A percentile compares a stretch with the other conserved stretches of the same genome.
Conservation (phyloP, 129 eudicot genomes). For the Flaveria bidentis region DNA sequence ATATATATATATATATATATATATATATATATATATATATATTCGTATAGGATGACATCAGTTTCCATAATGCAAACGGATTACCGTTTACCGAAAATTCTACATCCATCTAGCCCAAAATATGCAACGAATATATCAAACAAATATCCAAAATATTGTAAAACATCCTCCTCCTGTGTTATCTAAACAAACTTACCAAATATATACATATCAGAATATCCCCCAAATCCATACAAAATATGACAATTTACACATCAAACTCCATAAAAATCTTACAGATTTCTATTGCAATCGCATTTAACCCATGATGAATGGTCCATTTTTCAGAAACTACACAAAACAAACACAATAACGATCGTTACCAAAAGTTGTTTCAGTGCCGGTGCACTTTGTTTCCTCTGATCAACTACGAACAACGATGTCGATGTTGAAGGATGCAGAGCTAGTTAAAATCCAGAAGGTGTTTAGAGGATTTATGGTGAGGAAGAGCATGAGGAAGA, state of each 20-base stretch:
- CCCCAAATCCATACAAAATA: neutral
- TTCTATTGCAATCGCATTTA: neutral
- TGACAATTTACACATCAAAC: neutral
- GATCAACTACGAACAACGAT: conserved; percentile 5
- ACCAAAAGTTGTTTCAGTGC: conserved; percentile 42
- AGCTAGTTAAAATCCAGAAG: conserved; percentile 55
- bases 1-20: no score
- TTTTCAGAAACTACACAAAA: neutral
- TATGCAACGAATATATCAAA: neutral
- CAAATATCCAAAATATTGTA: neutral
- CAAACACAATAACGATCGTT: conserved; percentile 15
- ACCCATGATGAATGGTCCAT: conserved; percentile 16
- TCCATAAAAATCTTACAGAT: neutral
- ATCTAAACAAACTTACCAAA: neutral
- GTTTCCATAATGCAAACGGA: neutral
- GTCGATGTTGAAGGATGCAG: conserved; percentile 23
- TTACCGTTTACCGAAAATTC: neutral
- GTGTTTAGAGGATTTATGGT: conserved; percentile 55
- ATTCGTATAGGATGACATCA: no score
- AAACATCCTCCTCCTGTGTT: neutral
- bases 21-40: no score
- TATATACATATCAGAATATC: neutral
- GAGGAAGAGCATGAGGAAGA: conserved; percentile 51
- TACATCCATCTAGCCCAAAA: neutral
- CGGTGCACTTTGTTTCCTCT: conserved; percentile 39